A percentile compares a stretch with the other conserved stretches of the same genome.
Conservation (phyloP, 441 rosid species). For the Populus hybrid region DNA sequence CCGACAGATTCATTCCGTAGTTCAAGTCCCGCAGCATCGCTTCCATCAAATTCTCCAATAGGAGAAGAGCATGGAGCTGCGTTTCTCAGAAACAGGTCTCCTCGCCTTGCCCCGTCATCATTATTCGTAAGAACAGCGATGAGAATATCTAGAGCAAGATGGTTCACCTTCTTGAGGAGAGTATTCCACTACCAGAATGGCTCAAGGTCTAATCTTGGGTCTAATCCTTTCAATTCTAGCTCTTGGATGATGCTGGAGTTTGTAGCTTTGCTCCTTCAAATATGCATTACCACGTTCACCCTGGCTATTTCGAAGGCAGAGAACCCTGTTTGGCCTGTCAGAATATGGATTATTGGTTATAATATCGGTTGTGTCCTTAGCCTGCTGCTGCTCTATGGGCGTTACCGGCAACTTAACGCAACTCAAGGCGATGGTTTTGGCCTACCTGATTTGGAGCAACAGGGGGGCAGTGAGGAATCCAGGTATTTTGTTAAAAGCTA, state of each 20-base stretch:
- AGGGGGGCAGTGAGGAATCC: conserved; percentile 58
- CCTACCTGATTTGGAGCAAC: conserved; percentile 65
- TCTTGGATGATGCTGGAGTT: conserved; percentile 87
- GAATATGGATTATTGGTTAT: conserved; percentile 85
- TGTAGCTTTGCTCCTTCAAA: conserved; percentile 59
- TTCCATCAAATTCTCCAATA: conserved; percentile 11
- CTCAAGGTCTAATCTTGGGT: conserved; percentile 80
- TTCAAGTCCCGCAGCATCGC: conserved; percentile 36
- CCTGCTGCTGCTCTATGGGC: conserved; percentile 69
- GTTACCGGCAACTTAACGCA: conserved; percentile 48
- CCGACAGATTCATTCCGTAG: conserved; percentile 43
- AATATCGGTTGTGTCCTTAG: conserved; percentile 80
- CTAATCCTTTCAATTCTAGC: conserved; percentile 85
- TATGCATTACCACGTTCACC: conserved; percentile 58
- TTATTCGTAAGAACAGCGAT: conserved; percentile 57
- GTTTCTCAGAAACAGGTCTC: conserved; percentile 44
- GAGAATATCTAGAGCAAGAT: conserved; percentile 90
- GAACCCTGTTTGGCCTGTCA: conserved; percentile 86
- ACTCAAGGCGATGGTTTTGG: conserved; percentile 49
- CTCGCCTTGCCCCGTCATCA: conserved; percentile 43
- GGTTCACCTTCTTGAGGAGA: conserved; percentile 88
- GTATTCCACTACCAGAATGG: conserved; percentile 97
- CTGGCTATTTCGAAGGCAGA: conserved; percentile 62
- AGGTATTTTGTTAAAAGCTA: conserved; percentile 40
- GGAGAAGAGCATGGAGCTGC: conserved; percentile 28